Conservation (phyloP, 2,329 filamentous ascomycete species). For the Alternaria triticimaculans region DNA sequence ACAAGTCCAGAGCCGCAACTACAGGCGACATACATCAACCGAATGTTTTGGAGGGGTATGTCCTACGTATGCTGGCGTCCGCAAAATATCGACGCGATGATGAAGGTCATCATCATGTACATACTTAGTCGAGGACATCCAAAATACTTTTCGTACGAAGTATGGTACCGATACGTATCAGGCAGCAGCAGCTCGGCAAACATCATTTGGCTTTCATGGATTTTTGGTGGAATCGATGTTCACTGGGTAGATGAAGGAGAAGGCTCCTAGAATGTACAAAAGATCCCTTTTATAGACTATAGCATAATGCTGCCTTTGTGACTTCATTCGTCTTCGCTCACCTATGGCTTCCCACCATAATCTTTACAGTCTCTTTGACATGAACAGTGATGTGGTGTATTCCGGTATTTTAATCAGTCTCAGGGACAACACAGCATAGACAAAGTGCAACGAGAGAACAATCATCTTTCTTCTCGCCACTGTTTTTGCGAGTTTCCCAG, state of each 20-base stretch:
- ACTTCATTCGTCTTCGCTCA: background rate
- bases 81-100: background rate
- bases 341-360: background rate
- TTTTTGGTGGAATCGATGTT: background rate
- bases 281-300: background rate
- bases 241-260: background rate
- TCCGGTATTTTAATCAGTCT: no score
- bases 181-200: background rate
- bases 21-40: no score
- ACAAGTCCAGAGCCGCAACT: background rate
- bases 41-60: no score
- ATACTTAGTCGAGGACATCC: background rate
- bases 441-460: no score
- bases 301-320: rapidly evolving
- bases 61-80: background rate
- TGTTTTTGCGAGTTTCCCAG: no score
- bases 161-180: background rate
- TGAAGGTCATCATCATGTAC: background rate
- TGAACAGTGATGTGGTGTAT: no score
- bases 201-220: rapidly evolving
- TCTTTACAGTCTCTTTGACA: background rate
- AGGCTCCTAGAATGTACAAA: background rate
- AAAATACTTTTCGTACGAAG: background rate
- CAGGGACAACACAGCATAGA: no score
- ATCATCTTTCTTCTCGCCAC: no score